Percentiles rank a stretch among this genome's conserved stretches.
Conservation (phyloP, 2,329 filamentous ascomycete genomes). For the Trichophyton verrucosum region DNA sequence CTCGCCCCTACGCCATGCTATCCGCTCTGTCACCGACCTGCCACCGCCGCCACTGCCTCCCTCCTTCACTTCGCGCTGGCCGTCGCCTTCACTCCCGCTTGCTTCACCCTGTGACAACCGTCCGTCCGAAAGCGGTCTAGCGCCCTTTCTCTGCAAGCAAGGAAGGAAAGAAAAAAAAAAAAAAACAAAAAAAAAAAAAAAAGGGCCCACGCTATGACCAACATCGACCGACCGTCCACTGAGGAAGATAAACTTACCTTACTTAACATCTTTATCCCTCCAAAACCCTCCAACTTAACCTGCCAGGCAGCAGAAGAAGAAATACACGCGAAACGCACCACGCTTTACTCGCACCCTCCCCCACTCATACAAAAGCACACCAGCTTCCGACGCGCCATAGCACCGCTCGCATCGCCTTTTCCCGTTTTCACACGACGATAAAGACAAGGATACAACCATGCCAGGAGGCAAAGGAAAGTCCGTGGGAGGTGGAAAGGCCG, state of each 20-base stretch:
- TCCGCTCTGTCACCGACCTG: not conserved
- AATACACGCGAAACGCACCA: not conserved
- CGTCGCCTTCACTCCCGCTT: not conserved
- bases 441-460: constrained; percentile 35
- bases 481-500: constrained; percentile 80
- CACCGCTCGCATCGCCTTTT: not conserved
- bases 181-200: not conserved
- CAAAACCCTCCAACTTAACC: not conserved
- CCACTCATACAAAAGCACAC: constrained; percentile 9
- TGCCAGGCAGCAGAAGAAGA: not conserved
- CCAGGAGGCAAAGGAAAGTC: constrained; percentile 91
- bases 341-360: not conserved
- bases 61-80: not conserved
- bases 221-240: not conserved
- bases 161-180: not conserved
- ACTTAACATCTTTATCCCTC: not conserved
- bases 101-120: not conserved
- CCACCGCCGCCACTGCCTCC: not conserved
- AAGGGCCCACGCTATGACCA: not conserved
- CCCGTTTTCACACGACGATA: not conserved
- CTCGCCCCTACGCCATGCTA: not conserved
- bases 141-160: not conserved
- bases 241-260: not conserved
- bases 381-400: constrained; percentile 9
- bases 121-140: not conserved